Base-by-base conservation (phyloP, 305 asterid genomes). In the Rubia balearica region DNA sequence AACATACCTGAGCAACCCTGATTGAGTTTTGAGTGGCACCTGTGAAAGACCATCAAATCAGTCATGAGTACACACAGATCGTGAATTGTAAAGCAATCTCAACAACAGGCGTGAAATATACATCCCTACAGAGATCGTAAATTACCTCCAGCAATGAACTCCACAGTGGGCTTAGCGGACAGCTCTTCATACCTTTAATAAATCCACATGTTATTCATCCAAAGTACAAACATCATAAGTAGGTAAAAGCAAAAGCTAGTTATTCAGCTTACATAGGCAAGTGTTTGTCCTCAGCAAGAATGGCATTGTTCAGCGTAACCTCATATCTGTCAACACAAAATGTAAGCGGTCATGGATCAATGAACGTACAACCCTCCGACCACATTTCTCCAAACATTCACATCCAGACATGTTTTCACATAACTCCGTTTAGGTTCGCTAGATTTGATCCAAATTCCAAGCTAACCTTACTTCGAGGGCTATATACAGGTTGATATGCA, bases 281-380 rank as follows among this genome's bases (percentile, higher is more conserved):
- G 87, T 92, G 98, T 75, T 92, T 92, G 7, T 92, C 98, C 86
- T 90, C 97, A 0, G 98, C 98, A 19, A 92, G 95, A 67, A 92
- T 92, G 16, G 98, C 98, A 84, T 90, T 81, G 85, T 92, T 90
- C 80, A 74, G 55, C 73, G 84, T 84, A 56, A 92, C 67, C 42
- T 85, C 96, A 65, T 84, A 92, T 57, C 98, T 92, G 84, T n/a
- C 65, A 64, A 43, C 38, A 45, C 21, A 21, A 76, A 69, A 63
- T 5, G 63, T 57, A 69, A 8, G 33, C 66, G 48, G 64, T 68
- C 30, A 77, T 41, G 36, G 10, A 51, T 41, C 5, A 24, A 30
- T 5, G 45, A 45, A 42, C 27, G 30, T 8, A 45, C 11, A 65
- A 40, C 27, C 17, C 24, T 21, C 19, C 10, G 22, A 22, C 38